Conservation (phyloP, 176 grass and related monocot genomes). For the Cymbopogon citratus region DNA sequence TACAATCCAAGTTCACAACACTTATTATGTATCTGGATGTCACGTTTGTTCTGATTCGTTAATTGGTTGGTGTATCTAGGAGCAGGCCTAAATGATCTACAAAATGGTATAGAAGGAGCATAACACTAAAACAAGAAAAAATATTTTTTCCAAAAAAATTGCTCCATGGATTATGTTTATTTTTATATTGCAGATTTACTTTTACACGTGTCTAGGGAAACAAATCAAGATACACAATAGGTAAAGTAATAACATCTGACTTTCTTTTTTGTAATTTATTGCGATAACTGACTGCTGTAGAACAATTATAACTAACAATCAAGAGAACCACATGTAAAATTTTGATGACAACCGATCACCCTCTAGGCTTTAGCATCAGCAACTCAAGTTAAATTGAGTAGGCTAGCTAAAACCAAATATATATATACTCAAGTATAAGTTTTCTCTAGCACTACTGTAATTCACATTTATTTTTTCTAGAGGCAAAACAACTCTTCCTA, state of each 20-base stretch:
- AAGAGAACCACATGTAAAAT: not conserved
- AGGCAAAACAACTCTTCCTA: not conserved
- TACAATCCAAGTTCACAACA: too few species aligned
- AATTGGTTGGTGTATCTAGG: too few species aligned
- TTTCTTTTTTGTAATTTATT: not conserved
- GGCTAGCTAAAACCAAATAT: not conserved
- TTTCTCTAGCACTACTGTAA: not conserved
- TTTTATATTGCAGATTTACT: not conserved
- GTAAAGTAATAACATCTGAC: not conserved
- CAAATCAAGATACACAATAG: not conserved
- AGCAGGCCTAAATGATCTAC: too few species aligned
- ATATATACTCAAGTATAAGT: not conserved
- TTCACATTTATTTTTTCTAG: not conserved
- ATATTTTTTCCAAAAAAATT: not conserved
- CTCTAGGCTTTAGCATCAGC: not conserved
- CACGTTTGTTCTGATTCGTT: too few species aligned
- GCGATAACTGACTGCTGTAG: not conserved
- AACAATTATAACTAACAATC: not conserved
- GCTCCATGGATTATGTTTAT: not conserved
- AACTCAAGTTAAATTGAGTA: not conserved
- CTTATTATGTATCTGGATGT: too few species aligned
- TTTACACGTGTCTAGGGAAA: not conserved
- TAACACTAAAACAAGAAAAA: not conserved
- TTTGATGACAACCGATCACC: not conserved
- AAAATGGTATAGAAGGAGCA: too few species aligned